phyloP scores from a whole-genome alignment of 1,284 basidiomycete species.

The Grifola frondosa region DNA sequence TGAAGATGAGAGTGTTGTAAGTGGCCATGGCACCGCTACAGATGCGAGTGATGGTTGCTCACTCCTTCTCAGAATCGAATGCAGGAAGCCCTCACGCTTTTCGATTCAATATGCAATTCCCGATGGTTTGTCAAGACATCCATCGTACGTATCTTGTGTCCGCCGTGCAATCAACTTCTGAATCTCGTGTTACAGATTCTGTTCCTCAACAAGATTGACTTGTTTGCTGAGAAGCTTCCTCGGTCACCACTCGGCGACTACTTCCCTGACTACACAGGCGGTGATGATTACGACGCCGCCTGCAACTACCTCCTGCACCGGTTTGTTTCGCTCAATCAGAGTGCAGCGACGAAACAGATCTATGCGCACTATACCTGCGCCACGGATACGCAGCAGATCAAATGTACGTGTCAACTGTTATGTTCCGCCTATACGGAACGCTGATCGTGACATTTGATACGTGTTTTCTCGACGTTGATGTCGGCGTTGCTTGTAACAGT shows the following conservation, averaged over 20 bases:
- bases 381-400: constrained; percentile 87
- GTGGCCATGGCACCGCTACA: constrained; percentile 32
- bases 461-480: constrained; percentile 3
- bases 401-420: constrained; percentile 52
- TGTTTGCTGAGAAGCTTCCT: constrained; percentile 93
- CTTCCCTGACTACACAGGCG: constrained; percentile 85
- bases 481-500: constrained; percentile 41
- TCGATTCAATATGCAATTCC: constrained; percentile 96
- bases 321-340: constrained; percentile 87
- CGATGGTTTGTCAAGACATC: constrained; percentile 92
- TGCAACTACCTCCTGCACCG: constrained; percentile 85
- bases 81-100: constrained; percentile 94
- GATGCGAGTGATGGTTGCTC: constrained; percentile 2
- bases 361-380: constrained; percentile 91
- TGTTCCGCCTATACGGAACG: background rate
- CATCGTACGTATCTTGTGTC: constrained; percentile 52
- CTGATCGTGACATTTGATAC: constrained; percentile 16
- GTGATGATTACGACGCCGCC: constrained; percentile 83
- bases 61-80: constrained; percentile 75
- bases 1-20: constrained; percentile 89
- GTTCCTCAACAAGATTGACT: constrained; percentile 95
- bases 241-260: constrained; percentile 85
- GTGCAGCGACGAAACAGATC: constrained; percentile 82
- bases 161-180: constrained; percentile 10
- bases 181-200: constrained; percentile 53